A percentile compares a stretch with the other conserved stretches of the same genome.
Evolutionary conservation across 1,284 basidiomycete species (phyloP).

Genomic region (Lignosus rhinocerotis): DNA sequence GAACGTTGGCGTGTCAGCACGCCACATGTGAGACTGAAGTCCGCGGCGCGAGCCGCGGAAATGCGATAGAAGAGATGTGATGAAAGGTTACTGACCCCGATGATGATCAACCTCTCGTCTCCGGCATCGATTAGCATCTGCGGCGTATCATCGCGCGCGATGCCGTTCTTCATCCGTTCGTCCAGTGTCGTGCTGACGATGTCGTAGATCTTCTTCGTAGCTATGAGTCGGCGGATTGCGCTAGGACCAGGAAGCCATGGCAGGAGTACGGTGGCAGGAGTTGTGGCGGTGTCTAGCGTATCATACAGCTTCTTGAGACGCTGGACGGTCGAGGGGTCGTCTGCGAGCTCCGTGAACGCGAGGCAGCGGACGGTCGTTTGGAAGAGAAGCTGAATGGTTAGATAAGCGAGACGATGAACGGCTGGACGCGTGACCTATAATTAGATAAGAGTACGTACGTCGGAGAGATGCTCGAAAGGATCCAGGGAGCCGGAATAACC

Average conservation of each 20-base stretch:
- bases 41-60: neutral
- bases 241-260: slow-evolving; percentile 74
- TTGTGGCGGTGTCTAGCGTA: slow-evolving; percentile 63
- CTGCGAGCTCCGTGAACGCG: slow-evolving; percentile 65
- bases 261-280: slow-evolving; percentile 65
- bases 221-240: slow-evolving; percentile 64
- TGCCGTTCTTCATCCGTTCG: slow-evolving; percentile 53
- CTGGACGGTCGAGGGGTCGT: slow-evolving; percentile 56
- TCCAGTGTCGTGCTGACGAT: slow-evolving; percentile 60
- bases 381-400: slow-evolving; percentile 56
- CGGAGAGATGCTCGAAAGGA: slow-evolving; percentile 69
- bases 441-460: slow-evolving; percentile 43
- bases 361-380: slow-evolving; percentile 69
- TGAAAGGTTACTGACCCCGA: slow-evolving; percentile 53
- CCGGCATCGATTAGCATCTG: slow-evolving; percentile 69
- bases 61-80: neutral
- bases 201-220: slow-evolving; percentile 72
- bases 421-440: slow-evolving; percentile 8
- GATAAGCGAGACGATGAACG: neutral
- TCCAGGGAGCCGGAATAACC: slow-evolving; percentile 60
- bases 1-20: slow-evolving; percentile 15
- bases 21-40: neutral
- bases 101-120: slow-evolving; percentile 64
- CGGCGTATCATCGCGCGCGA: slow-evolving; percentile 60
- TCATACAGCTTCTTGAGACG: slow-evolving; percentile 66